Percentiles rank a stretch among this genome's conserved stretches.
Evolutionary conservation across 805 yeast genomes (phyloP).

Genomic region (Kazachstania viticola): DNA sequence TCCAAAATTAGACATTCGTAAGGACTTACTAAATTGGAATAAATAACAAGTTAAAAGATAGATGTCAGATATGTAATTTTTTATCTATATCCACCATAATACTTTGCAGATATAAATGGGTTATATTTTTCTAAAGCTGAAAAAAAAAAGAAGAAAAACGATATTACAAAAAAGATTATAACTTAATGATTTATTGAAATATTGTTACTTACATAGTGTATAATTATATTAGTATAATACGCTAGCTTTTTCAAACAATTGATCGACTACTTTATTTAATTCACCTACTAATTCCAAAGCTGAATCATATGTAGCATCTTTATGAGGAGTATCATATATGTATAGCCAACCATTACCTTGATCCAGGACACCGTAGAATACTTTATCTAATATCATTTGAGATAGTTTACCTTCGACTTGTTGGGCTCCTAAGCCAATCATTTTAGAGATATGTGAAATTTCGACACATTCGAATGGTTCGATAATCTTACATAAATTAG

Average conservation of each 20-base stretch:
- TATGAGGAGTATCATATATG: conserved; percentile 78
- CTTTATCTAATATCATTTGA: conserved; percentile 92
- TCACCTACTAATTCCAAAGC: conserved; percentile 78
- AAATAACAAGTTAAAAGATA: no score
- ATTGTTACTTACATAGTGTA: no score
- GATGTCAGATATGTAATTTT: no score
- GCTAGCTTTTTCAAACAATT: conserved; percentile 87
- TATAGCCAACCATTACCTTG: conserved; percentile 98
- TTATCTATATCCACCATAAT: no score
- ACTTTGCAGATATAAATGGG: no score
- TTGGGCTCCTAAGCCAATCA: conserved; percentile 75
- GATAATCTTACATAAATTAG: conserved; percentile 84
- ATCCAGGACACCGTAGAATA: conserved; percentile 92
- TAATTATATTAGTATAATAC: conserved; percentile 67
- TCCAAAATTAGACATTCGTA: conserved; percentile 35
- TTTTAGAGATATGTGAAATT: conserved; percentile 72
- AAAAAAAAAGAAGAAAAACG: no score
- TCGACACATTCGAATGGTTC: conserved; percentile 97
- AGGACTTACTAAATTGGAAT: no score
- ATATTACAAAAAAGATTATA: no score
- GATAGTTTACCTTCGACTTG: conserved; percentile 91
- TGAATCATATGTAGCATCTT: conserved; percentile 80
- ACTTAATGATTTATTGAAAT: no score
- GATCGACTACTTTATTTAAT: conserved; percentile 79
- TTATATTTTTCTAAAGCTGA: no score